Evolutionary conservation across 331 rosid species (phyloP).

Genomic region (Saraca asoca): DNA sequence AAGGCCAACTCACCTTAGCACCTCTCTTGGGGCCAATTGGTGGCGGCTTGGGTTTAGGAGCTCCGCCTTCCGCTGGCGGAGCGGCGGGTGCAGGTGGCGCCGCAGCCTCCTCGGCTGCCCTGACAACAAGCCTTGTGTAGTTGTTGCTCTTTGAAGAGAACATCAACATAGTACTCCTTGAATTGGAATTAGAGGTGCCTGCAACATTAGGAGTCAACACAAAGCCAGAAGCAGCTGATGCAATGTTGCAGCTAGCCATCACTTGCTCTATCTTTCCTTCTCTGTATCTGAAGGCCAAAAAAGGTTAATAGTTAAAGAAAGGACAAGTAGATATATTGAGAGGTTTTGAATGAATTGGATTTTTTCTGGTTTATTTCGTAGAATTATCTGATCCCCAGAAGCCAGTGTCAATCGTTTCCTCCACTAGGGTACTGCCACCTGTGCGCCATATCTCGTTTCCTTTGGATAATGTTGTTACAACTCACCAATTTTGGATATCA

Average conservation of each 20-base stretch:
- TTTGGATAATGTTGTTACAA: conserved; percentile 65
- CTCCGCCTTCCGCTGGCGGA: conserved; percentile 37
- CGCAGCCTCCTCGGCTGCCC: conserved; percentile 67
- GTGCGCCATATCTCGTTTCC: conserved; percentile 59
- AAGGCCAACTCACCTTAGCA: conserved; percentile 50
- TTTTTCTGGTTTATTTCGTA: background rate
- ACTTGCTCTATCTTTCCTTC: background rate
- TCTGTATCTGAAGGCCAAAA: conserved; percentile 23
- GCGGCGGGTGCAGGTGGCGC: conserved; percentile 47
- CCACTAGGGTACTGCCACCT: conserved; percentile 71
- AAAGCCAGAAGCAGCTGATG: conserved; percentile 83
- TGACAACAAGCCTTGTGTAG: conserved; percentile 55
- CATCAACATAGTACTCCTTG: conserved; percentile 39
- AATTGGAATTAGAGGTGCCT: conserved; percentile 39
- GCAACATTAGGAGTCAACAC: conserved; percentile 53
- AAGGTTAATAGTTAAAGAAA: conserved; percentile 26
- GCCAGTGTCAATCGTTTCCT: conserved; percentile 46
- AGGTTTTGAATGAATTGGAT: conserved; percentile 45
- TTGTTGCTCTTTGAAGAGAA: conserved; percentile 46
- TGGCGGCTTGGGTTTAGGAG: conserved; percentile 78
- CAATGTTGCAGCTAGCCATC: conserved; percentile 64
- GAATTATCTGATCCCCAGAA: conserved; percentile 34
- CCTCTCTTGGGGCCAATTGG: conserved; percentile 95
- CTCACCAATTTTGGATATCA: conserved; percentile 17
- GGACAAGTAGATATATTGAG: conserved; percentile 35